phyloP scores from a whole-genome alignment of 768 basidiomycete genomes.

The Antrodiella citrinella region DNA sequence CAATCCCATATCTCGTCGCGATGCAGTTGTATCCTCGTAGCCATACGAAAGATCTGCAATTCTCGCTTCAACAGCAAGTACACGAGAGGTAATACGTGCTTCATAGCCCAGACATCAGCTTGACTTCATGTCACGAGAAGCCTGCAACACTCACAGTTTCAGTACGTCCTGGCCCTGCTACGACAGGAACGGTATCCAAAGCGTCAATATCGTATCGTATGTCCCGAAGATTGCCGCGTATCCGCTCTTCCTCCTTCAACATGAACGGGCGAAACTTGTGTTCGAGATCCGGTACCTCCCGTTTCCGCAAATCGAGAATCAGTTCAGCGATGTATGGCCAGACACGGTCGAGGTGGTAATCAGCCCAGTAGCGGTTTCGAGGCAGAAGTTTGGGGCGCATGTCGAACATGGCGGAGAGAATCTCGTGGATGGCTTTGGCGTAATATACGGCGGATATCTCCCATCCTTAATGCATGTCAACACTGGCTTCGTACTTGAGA shows the following conservation, averaged over 20 bases:
- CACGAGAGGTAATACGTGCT: constrained; percentile 30
- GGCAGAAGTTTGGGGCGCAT: constrained; percentile 1
- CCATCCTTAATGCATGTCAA: constrained; percentile 14
- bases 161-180: constrained; percentile 19
- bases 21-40: constrained; percentile 19
- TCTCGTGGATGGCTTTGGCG: constrained; percentile 6
- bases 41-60: constrained; percentile 24
- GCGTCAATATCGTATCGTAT: constrained; percentile 23
- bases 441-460: constrained; percentile 7
- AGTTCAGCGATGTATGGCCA: constrained; percentile 7
- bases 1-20: constrained; percentile 12
- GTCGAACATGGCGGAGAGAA: constrained; percentile 10
- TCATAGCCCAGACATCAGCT: neutral
- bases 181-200: constrained; percentile 19
- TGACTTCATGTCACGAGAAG: neutral
- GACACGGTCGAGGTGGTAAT: constrained; percentile 18
- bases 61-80: constrained; percentile 27
- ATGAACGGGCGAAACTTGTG: constrained; percentile 16
- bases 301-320: neutral
- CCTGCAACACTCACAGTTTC: constrained; percentile 20
- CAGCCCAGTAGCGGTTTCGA: constrained; percentile 17
- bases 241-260: constrained; percentile 18
- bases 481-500: too few relatives aligned
- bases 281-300: neutral
- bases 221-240: constrained; percentile 16